Base-by-base conservation (phyloP, 257 asterid genomes). In the Orobanche coerulescens region DNA sequence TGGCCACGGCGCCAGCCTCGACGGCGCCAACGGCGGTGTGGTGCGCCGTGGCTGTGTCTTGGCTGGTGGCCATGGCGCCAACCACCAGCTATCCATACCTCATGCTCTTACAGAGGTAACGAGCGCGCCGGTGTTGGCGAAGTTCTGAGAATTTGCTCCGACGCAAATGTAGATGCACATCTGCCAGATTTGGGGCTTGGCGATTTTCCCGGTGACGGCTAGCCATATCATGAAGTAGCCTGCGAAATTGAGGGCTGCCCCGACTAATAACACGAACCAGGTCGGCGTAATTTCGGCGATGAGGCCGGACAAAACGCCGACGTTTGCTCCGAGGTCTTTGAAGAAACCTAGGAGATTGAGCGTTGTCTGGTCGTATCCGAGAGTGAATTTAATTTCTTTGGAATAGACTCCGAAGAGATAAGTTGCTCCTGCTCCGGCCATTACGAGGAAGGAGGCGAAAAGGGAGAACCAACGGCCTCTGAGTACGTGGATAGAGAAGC, bases 341-440 rank as follows among this genome's bases (percentile, higher is more conserved):
- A 77, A 88, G 74, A 85, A 85, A 0, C 96, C 96, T 0, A 88
- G 70, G 64, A 83, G 88, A 48, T 88, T 88, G 31, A 88, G 85
- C 2, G 96, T 88, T 6, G 96, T 83, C 70, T 88, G 96, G 50
- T 85, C 93, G 63, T 88, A 88, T 0, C 88, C 95, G 3, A 88
- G 75, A 0, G 87, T 44, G 19, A 82, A 47, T 57, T 88, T 88
- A 16, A 88, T 85, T 10, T 88, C 95, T 58, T 83, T 85, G 31
- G 96, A 88, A 76, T 88, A 88, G 3, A 81, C 86, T 4, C 88
- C 95, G 66, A 85, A 88, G 6, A 88, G 79, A 24, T 88, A 88
- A 1, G 96, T 85, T 0, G 96, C 96, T n/a, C 96, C 96, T 0
- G 96, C 96, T 4, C 95, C 96, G 16, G 95, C 84, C 96, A 85